Conservation (phyloP, 305 asterid genomes). For the Ilex paraguariensis region DNA sequence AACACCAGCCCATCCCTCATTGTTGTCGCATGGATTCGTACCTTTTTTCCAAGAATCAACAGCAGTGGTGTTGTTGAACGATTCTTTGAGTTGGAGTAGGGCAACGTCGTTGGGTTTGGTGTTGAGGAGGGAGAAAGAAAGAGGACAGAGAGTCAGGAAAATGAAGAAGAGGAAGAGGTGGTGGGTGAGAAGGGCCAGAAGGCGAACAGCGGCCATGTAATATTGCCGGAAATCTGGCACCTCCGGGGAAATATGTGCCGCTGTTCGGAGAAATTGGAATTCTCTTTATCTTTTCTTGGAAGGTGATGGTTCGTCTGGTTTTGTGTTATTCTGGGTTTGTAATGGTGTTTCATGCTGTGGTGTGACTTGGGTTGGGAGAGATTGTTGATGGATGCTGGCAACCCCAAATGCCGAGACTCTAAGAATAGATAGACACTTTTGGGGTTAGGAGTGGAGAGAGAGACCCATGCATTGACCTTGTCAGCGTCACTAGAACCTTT, state of each 20-base stretch:
- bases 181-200: too few species aligned
- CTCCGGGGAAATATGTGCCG: conserved; percentile 36
- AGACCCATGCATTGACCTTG: conserved; percentile 22
- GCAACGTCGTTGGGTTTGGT: conserved; percentile 42
- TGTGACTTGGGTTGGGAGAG: conserved; percentile 5
- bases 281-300: conserved; percentile 24
- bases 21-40: conserved; percentile 47
- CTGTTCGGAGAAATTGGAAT: conserved; percentile 34
- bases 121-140: conserved; percentile 32
- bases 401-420: background rate
- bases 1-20: conserved; percentile 49
- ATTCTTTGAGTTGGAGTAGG: conserved; percentile 54
- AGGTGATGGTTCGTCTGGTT: conserved; percentile 14
- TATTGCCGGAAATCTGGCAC: conserved; percentile 16
- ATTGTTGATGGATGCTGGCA: conserved; percentile 9
- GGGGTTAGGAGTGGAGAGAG: conserved; percentile 1
- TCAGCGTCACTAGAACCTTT: conserved; percentile 22
- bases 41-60: conserved; percentile 56
- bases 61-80: conserved; percentile 34
- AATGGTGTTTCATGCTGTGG: conserved; percentile 14
- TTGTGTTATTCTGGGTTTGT: conserved; percentile 14
- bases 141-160: conserved; percentile 19
- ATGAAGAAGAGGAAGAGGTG: conserved; percentile 14
- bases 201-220: conserved; percentile 46
- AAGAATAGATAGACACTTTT: too few species aligned